Evolutionary conservation across 495 filamentous ascomycete genomes (phyloP), one percentile per base, ranked within the genome.

Genomic region (Hyaloscypha bicolor): DNA sequence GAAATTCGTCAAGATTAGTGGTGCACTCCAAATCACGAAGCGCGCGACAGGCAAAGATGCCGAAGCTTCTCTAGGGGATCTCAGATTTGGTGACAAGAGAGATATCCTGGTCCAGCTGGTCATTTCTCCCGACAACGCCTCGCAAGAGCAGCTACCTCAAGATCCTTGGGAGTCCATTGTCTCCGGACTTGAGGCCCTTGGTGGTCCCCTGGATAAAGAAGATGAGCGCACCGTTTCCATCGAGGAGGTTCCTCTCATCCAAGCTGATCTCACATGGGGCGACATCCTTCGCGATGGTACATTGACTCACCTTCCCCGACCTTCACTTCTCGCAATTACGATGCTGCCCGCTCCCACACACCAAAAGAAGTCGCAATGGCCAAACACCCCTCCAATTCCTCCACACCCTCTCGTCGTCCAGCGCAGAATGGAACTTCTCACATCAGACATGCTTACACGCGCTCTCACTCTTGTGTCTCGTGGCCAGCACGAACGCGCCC

Each of bases 1-100:
- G 71, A 97, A 95, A 73, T 97, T 99, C 74, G 91, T 97, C 73
- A 99, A 99, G 81, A 98, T 98, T 73, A 97, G 93, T 74, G 95
- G 95, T 55, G 95, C 95, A 16, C 84, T 99, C 29, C 95, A 98
- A 75, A 94, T 97, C 64, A 97, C 95, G 0, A 98, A 98, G 80
- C 91, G 95, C 61, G 96, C 95, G n/a, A 97, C 94, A 53, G 95
- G 95, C 16, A 90, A 92, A 62, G 95, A 98, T 74, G 95, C 95
- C 1, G 95, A 99, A 76, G 96, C 93, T 25, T 88, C 91, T 3
- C 80, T 99, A 55, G 95, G 95, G 22, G 95, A 99, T 78, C 83
- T 99, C 51, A 86, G 93, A 61, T 99, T 98, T 75, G 95, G 95
- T 61, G 95, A 99, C 77, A 99, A 97, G 82, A 90, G 96, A 72